Conservation (phyloP, 257 asterid genomes). For the Thymus mandschuricus region DNA sequence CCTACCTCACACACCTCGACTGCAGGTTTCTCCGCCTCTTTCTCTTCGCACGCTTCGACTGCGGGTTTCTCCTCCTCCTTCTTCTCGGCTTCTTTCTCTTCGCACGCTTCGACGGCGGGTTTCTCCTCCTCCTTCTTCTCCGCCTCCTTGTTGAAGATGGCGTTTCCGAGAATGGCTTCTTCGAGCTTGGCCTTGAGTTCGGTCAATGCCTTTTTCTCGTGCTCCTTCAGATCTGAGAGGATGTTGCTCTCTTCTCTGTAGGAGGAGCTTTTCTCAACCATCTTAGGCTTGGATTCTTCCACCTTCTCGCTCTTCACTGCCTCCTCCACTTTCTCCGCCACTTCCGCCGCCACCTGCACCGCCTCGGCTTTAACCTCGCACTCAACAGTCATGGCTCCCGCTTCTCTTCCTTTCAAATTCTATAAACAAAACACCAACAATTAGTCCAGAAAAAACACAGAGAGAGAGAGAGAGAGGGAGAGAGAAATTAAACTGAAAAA, state of each 20-base stretch:
- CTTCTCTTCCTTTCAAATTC: constrained; percentile 22
- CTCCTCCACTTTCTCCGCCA: constrained; percentile 31
- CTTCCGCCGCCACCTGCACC: constrained; percentile 35
- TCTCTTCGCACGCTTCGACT: constrained; percentile 18
- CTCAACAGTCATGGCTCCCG: constrained; percentile 59
- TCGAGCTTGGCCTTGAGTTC: constrained; percentile 69
- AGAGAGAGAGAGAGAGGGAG: background rate
- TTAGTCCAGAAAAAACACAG: background rate
- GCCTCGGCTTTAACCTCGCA: constrained; percentile 47
- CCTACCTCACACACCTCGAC: constrained; percentile 23
- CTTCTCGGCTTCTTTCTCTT: background rate
- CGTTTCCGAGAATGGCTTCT: constrained; percentile 64
- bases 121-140: constrained; percentile 4
- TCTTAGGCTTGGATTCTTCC: constrained; percentile 39
- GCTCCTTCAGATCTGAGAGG: constrained; percentile 65
- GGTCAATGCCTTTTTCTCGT: constrained; percentile 63
- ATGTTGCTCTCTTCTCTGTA: constrained; percentile 83
- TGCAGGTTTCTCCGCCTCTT: background rate
- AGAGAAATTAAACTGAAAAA: background rate
- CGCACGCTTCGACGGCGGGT: constrained; percentile 17
- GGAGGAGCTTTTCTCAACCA: constrained; percentile 66
- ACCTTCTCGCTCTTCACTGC: constrained; percentile 43
- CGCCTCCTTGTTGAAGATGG: constrained; percentile 43
- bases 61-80: constrained; percentile 24
- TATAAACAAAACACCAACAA: background rate